Conservation (phyloP, 2,329 filamentous ascomycete genomes). For the Geosmithia morbida region DNA sequence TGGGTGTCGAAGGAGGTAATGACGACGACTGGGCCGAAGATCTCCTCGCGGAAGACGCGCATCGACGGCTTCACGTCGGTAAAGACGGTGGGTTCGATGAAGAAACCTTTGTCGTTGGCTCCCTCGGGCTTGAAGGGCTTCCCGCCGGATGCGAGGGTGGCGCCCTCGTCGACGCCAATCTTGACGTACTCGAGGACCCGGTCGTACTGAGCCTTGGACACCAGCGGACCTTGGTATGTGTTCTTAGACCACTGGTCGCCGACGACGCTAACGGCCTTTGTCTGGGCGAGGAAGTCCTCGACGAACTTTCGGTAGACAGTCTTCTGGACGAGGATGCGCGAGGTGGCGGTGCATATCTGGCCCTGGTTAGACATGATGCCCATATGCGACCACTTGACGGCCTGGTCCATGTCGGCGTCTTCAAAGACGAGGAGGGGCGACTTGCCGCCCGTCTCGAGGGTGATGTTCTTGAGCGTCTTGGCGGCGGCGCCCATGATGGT, state of each 20-base stretch:
- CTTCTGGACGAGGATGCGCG: constrained; percentile 41
- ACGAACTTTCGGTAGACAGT: constrained; percentile 42
- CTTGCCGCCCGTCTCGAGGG: constrained; percentile 45
- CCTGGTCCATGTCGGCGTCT: constrained; percentile 45
- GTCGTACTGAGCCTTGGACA: constrained; percentile 48
- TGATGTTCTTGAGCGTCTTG: constrained; percentile 37
- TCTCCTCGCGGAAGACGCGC: constrained; percentile 10
- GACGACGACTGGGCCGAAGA: constrained; percentile 11
- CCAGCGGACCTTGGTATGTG: constrained; percentile 19
- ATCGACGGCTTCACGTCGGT: constrained; percentile 8
- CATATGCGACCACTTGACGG: constrained; percentile 31
- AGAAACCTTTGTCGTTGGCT: constrained; percentile 2
- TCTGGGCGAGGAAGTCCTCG: constrained; percentile 37
- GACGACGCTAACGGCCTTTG: constrained; percentile 23
- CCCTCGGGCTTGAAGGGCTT: constrained; percentile 11
- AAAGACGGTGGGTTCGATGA: constrained; percentile 9
- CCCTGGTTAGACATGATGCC: constrained; percentile 36
- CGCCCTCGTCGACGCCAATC: background rate
- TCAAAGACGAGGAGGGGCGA: constrained; percentile 42
- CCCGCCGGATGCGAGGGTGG: constrained; percentile 21
- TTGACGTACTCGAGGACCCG: constrained; percentile 42
- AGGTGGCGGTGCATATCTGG: constrained; percentile 42
- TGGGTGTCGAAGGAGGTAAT: constrained; percentile 8
- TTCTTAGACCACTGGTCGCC: constrained; percentile 4
- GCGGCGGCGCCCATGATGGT: constrained; percentile 55